Evolutionary conservation across 352 stramenopile genomes (phyloP).

Genomic region (Phytophthora brassicae): DNA sequence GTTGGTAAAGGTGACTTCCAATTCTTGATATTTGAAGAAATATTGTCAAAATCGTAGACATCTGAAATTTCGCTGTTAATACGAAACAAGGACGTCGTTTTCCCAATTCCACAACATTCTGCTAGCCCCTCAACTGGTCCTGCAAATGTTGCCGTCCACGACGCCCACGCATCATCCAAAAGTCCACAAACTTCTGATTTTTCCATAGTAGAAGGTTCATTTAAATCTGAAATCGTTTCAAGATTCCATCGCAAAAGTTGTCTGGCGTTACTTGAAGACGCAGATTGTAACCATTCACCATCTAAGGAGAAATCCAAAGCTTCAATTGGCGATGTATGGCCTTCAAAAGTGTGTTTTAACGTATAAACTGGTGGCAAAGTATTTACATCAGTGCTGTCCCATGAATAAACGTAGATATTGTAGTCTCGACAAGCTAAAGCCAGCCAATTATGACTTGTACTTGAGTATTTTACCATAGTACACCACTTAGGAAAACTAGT

Average conservation of each 20-base stretch:
- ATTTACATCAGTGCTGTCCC: constrained; percentile 19
- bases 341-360: constrained; percentile 55
- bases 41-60: constrained; percentile 4
- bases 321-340: constrained; percentile 60
- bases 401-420: constrained; percentile 73
- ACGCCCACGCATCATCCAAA: constrained; percentile 45
- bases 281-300: constrained; percentile 62
- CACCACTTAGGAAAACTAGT: constrained; percentile 48
- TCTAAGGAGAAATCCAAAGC: constrained; percentile 74
- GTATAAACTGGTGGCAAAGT: constrained; percentile 31
- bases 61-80: constrained; percentile 34
- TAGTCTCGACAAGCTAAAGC: constrained; percentile 66
- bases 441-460: constrained; percentile 27
- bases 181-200: constrained; percentile 22
- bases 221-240: constrained; percentile 7
- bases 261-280: constrained; percentile 47
- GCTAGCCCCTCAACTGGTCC: constrained; percentile 52
- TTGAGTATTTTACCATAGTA: constrained; percentile 51
- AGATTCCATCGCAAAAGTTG: constrained; percentile 78
- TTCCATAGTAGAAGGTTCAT: not conserved
- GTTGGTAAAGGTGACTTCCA: constrained; percentile 61
- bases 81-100: constrained; percentile 37
- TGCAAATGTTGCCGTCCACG: constrained; percentile 56
- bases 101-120: constrained; percentile 35
- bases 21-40: not conserved